phyloP scores from a whole-genome alignment of 257 asterid genomes.

The Nicotiana attenuata region DNA sequence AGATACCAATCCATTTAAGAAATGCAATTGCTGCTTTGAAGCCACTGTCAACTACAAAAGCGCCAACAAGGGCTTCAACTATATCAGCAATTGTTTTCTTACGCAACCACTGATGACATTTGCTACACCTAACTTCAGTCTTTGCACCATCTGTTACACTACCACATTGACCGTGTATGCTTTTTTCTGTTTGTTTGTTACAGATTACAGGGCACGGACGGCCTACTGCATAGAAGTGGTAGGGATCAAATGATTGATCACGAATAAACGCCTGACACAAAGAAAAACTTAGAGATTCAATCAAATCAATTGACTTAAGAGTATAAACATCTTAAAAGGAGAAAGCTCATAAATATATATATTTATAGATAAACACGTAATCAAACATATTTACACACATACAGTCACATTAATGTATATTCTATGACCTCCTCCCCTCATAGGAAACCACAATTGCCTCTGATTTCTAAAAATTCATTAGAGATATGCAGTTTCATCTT shows the following conservation, averaged over 20 bases:
- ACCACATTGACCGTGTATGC: constrained; percentile 41
- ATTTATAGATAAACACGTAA: not conserved
- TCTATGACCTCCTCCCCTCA: not conserved
- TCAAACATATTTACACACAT: not conserved
- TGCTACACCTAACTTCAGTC: constrained; percentile 64
- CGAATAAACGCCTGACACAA: constrained; percentile 75
- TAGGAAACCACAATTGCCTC: not conserved
- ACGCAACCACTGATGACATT: constrained; percentile 78
- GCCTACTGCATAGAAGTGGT: constrained; percentile 61
- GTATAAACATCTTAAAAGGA: not conserved
- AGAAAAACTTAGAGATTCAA: constrained; percentile 6
- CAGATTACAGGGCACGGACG: constrained; percentile 72
- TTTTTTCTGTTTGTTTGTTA: constrained; percentile 46
- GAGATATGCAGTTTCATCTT: not conserved
- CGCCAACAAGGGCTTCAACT: constrained; percentile 93
- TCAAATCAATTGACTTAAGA: constrained; percentile 1
- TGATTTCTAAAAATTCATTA: not conserved
- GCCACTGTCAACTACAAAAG: constrained; percentile 85
- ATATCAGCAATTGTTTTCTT: constrained; percentile 89
- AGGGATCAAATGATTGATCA: constrained; percentile 75
- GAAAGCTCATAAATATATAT: not conserved
- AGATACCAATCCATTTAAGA: constrained; percentile 84
- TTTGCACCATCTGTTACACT: constrained; percentile 27
- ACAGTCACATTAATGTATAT: not conserved
- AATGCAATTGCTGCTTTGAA: constrained; percentile 82